Conservation (phyloP, 495 filamentous ascomycete genomes). For the Penicillium silybi region DNA sequence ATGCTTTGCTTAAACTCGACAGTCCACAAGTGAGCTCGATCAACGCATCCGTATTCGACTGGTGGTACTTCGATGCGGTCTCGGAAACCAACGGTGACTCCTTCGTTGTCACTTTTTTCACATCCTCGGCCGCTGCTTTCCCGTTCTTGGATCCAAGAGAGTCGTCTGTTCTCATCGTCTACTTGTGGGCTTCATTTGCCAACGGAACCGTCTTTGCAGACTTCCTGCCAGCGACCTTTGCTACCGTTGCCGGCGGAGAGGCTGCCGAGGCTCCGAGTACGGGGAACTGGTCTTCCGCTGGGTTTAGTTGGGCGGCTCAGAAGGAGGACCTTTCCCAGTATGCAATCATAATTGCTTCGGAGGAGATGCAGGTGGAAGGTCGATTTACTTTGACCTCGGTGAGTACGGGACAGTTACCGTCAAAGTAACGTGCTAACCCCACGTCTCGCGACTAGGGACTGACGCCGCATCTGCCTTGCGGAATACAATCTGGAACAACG, state of each 20-base stretch:
- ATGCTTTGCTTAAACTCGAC: slow-evolving; percentile 21
- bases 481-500: slow-evolving; percentile 7
- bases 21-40: slow-evolving; percentile 23
- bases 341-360: slow-evolving; percentile 11
- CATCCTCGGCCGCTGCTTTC: slow-evolving; percentile 18
- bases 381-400: slow-evolving; percentile 12
- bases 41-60: slow-evolving; percentile 34
- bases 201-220: slow-evolving; percentile 19
- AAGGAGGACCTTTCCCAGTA: slow-evolving; percentile 11
- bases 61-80: slow-evolving; percentile 43
- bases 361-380: slow-evolving; percentile 14
- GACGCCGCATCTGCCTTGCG: slow-evolving; percentile 16
- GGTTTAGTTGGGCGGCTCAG: slow-evolving; percentile 13
- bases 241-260: slow-evolving; percentile 5
- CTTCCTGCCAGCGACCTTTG: slow-evolving; percentile 16
- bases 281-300: slow-evolving; percentile 14
- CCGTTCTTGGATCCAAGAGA: slow-evolving; percentile 13
- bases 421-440: neutral
- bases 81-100: slow-evolving; percentile 14
- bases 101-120: slow-evolving; percentile 29
- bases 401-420: neutral
- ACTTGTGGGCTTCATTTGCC: slow-evolving; percentile 21
- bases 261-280: neutral
- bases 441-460: neutral
- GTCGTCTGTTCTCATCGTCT: slow-evolving; percentile 19